Conservation (phyloP, 495 filamentous ascomycete species). For the Neurospora africana region DNA sequence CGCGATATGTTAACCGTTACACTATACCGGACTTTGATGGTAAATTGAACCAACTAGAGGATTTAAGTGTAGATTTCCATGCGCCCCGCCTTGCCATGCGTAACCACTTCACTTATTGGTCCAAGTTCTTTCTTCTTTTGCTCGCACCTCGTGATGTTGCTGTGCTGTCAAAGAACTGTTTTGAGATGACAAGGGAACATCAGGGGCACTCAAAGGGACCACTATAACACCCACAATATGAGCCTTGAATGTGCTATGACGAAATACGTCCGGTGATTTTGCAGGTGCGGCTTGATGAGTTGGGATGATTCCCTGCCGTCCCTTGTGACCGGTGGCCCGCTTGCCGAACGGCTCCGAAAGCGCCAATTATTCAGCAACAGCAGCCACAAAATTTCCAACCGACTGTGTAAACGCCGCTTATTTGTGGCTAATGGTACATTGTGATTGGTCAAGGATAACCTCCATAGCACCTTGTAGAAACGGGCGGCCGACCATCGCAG, state of each 20-base stretch:
- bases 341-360: background rate
- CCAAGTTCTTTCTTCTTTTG: background rate
- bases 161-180: background rate
- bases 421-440: background rate
- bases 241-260: background rate
- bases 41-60: background rate
- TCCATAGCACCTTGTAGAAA: background rate
- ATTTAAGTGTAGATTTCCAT: background rate
- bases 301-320: background rate
- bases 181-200: background rate
- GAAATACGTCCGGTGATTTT: background rate
- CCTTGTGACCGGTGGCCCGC: background rate
- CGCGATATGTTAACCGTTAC: constrained; percentile 40
- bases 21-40: constrained; percentile 29
- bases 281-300: background rate
- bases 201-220: background rate
- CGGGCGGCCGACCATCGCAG: background rate
- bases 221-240: background rate
- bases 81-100: background rate
- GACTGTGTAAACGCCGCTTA: background rate
- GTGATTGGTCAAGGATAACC: background rate
- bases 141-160: background rate
- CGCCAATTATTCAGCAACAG: background rate
- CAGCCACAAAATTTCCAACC: background rate
- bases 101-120: background rate